Conservation (phyloP, 768 basidiomycete genomes). For the Glaciozyma antarctica region DNA sequence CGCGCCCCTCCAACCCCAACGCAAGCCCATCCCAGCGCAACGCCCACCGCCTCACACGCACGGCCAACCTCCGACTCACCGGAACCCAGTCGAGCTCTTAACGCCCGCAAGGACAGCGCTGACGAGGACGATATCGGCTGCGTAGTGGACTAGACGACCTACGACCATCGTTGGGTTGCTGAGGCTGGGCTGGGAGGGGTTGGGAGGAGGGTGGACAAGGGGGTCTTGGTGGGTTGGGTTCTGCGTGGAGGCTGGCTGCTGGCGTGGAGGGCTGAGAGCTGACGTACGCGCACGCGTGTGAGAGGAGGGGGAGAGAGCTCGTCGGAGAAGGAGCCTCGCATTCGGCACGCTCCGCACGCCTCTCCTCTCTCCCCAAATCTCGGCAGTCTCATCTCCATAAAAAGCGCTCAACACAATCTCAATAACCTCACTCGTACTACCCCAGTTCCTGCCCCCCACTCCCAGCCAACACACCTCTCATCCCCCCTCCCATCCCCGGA, state of each 20-base stretch:
- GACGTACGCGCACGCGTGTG: no score
- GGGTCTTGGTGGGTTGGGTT: background rate
- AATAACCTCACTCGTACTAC: background rate
- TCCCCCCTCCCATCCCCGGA: background rate
- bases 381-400: no score
- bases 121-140: constrained; percentile 70
- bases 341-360: no score
- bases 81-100: constrained; percentile 69
- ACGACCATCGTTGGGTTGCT: constrained; percentile 42
- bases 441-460: background rate
- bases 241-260: no score
- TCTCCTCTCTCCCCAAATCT: no score
- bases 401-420: no score
- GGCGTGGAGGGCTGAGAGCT: no score
- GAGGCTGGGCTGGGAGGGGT: background rate
- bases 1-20: no score
- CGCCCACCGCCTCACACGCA: background rate
- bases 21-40: background rate
- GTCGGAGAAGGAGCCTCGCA: no score
- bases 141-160: constrained; percentile 71
- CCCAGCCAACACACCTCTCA: background rate
- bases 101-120: constrained; percentile 88
- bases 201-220: background rate
- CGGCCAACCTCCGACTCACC: background rate
- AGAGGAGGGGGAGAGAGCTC: no score